Evolutionary conservation across 257 asterid genomes (phyloP).

Genomic region (Solanum bukasovii): DNA sequence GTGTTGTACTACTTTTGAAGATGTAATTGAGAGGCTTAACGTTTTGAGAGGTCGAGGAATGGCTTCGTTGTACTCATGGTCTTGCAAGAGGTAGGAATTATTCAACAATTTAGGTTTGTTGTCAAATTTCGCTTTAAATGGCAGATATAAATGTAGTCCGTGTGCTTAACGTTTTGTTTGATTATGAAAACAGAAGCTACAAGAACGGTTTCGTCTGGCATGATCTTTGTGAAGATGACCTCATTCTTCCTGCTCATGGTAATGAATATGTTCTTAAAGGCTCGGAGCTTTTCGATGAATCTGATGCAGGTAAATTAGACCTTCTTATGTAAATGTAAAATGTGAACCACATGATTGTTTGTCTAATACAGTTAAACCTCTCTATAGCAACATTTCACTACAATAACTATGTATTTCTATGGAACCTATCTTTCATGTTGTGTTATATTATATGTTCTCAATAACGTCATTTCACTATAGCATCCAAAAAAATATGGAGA

Average conservation of each 20-base stretch:
- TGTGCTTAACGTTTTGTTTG: neutral
- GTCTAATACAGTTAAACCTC: neutral
- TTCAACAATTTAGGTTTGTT: neutral
- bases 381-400: neutral
- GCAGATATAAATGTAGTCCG: neutral
- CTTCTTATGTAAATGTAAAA: neutral
- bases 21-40: conserved; percentile 81
- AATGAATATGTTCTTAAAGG: conserved; percentile 93
- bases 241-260: conserved; percentile 82
- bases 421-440: neutral
- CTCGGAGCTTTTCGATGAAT: conserved; percentile 79
- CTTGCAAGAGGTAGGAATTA: conserved; percentile 83
- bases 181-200: conserved; percentile 53
- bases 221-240: conserved; percentile 80
- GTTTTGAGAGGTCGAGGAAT: conserved; percentile 86
- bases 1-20: conserved; percentile 24
- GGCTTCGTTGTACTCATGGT: conserved; percentile 93
- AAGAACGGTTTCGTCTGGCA: conserved; percentile 95
- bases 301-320: conserved; percentile 25
- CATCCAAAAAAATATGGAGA: neutral
- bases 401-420: neutral
- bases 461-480: neutral
- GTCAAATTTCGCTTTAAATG: neutral
- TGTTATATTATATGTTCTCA: neutral
- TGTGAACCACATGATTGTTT: neutral